Percentiles rank a stretch among this genome's conserved stretches.
These are phyloP conservation scores for Neonectria punicea DNA, from an alignment of 2,329 filamentous ascomycete species.

Conservation along the genomic window DNA sequence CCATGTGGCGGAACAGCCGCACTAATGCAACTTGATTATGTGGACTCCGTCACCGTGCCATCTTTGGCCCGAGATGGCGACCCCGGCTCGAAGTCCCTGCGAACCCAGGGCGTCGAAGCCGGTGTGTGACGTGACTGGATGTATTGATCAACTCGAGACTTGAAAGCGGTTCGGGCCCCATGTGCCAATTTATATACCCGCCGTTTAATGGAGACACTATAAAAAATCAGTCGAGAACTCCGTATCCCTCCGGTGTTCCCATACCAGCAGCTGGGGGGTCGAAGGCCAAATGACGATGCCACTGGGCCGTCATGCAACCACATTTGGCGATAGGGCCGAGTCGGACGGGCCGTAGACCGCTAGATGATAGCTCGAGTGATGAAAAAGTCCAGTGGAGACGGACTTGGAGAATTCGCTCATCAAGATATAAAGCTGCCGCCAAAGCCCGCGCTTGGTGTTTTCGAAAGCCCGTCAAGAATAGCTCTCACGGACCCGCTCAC, in stretches of 20 bases:
- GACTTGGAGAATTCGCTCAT: slow-evolving; percentile 9
- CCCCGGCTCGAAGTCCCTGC: not conserved
- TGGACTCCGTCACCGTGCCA: slow-evolving; percentile 8
- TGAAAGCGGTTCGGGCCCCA: not conserved
- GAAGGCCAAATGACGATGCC: not conserved
- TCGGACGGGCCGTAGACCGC: not conserved
- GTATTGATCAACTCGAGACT: not conserved
- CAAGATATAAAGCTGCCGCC: not conserved
- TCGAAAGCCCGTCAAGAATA: not conserved
- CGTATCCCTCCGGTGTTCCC: not conserved
- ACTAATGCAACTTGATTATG: slow-evolving; percentile 42
- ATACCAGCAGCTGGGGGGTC: not conserved
- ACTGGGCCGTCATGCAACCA: not conserved
- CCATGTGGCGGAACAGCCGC: slow-evolving; percentile 7
- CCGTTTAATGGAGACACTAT: not conserved
- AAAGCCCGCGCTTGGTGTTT: not conserved
- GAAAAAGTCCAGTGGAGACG: slow-evolving; percentile 33
- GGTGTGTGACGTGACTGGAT: not conserved
- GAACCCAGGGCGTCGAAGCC: not conserved
- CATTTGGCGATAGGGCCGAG: not conserved
- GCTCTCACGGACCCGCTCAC: not conserved
- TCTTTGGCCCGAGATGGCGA: slow-evolving; percentile 1
- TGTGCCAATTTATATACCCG: not conserved
- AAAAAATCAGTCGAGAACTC: not conserved
- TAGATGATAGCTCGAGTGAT: slow-evolving; percentile 10